Evolutionary conservation across 2,329 filamentous ascomycete genomes (phyloP), one percentile per base, ranked within the genome.

Genomic region (Ophiostoma piceae): DNA sequence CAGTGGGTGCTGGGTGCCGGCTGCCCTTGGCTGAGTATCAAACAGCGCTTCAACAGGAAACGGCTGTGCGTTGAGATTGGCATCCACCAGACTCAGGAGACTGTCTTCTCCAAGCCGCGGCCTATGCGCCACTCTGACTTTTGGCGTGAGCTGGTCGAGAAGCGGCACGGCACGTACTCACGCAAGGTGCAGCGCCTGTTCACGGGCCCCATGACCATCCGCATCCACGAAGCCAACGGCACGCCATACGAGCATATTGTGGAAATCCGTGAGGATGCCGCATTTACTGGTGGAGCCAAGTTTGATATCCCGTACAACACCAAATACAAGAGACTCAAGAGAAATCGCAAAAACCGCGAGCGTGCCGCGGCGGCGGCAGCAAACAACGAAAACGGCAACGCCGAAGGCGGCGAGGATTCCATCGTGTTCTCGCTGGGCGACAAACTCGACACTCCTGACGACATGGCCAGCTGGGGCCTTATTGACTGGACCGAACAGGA

Each of bases 301-400:
- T 91, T 98, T 71, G 94, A 97, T 72, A 97, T 99, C 72, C 94
- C 94, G 0, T 99, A 99, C 80, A 98, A 98, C 76, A 99, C 95
- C 0, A 99, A 99, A 78, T 99, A 99, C 81, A 99, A 98, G 81
- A 89, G 96, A 9, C 84, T 99, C 2, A 99, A 99, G 82, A 85
- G 94, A 66, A 97, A 91, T 71, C 87, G 90, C 64, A 84, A 91
- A 41, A 88, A 94, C 77, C 93, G 93, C 77, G 92, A 96, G 77
- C 88, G 92, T 71, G 88, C 86, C 29, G 85, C 85, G 54, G 87
- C 85, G 67, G 87, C 84, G 32, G 85, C 82, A 62, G 90, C 84
- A 1, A 69, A 54, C 64, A 65, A 65, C 8, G 29, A 67, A 6
- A 91, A 90, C 76, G 84, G 84, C 66, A 78, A 79, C 35, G 79